A percentile compares a stretch with the other conserved stretches of the same genome.
Evolutionary conservation across 2,329 filamentous ascomycete species (phyloP).

Genomic region (Claviceps humidiphila): DNA sequence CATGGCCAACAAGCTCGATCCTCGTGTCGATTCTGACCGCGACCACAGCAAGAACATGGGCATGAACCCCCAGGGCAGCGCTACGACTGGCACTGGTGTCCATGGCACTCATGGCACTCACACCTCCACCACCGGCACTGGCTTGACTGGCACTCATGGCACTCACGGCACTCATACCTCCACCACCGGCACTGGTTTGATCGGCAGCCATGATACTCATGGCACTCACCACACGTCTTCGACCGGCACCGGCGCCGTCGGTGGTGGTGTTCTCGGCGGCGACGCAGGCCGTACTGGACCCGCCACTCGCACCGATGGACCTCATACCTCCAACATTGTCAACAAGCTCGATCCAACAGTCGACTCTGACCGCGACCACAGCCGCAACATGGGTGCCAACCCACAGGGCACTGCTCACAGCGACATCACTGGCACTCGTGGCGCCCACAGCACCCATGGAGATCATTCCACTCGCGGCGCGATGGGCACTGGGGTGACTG

Average conservation of each 20-base stretch:
- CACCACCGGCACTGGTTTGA: slow-evolving; percentile 9
- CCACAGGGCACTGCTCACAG: slow-evolving; percentile 13
- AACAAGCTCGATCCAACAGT: slow-evolving; percentile 43
- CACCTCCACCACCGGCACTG: slow-evolving; percentile 3
- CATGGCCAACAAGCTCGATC: slow-evolving; percentile 38
- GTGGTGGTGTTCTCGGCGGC: slow-evolving; percentile 5
- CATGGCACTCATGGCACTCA: background rate
- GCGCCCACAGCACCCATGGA: background rate
- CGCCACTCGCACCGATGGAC: slow-evolving; percentile 25
- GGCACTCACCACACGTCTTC: background rate
- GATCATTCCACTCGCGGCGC: slow-evolving; percentile 13
- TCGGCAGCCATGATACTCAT: slow-evolving; percentile 6
- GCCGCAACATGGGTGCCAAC: slow-evolving; percentile 20
- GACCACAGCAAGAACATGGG: slow-evolving; percentile 25
- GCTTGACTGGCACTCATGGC: slow-evolving; percentile 6
- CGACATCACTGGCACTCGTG: slow-evolving; percentile 1
- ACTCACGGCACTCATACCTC: slow-evolving; percentile 5
- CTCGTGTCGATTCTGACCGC: slow-evolving; percentile 40
- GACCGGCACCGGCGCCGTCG: slow-evolving; percentile 13
- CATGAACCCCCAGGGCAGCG: slow-evolving; percentile 17
- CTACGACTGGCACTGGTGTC: slow-evolving; percentile 4
- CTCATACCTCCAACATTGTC: slow-evolving; percentile 30
- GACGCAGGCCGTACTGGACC: slow-evolving; percentile 13
- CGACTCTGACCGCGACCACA: slow-evolving; percentile 37
- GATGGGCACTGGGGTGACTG: too few species aligned